Evolutionary conservation across 345 rosid species (phyloP).

Genomic region (Kernera saxatilis): DNA sequence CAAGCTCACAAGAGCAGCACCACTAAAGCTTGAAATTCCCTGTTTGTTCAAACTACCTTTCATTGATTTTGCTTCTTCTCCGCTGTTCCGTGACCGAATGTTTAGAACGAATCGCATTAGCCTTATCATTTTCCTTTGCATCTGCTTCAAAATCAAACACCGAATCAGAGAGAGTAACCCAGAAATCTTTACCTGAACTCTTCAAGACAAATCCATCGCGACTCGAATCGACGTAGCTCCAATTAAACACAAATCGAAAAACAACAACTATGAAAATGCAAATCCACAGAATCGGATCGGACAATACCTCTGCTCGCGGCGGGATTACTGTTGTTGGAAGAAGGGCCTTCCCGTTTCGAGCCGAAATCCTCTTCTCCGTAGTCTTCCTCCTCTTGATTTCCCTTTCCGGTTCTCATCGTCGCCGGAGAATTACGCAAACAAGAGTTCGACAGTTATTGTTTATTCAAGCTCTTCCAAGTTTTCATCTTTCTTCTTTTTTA

Average conservation of each 20-base stretch:
- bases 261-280: not conserved
- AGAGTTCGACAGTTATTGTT: not conserved
- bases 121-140: constrained; percentile 64
- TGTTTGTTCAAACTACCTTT: constrained; percentile 44
- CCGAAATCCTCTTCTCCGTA: constrained; percentile 71
- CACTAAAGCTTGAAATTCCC: not conserved
- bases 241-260: not conserved
- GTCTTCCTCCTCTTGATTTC: constrained; percentile 72
- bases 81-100: constrained; percentile 97
- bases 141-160: constrained; percentile 41
- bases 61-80: constrained; percentile 94
- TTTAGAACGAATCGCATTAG: constrained; percentile 74
- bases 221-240: not conserved
- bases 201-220: not conserved
- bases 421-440: constrained; percentile 8
- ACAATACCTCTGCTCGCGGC: constrained; percentile 39
- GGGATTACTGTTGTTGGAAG: constrained; percentile 35
- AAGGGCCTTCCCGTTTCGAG: constrained; percentile 56
- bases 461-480: not conserved
- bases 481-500: not conserved
- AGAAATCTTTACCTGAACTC: not conserved
- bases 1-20: not conserved
- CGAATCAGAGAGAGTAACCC: not conserved
- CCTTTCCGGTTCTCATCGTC: constrained; percentile 66
- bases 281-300: constrained; percentile 37